phyloP scores from a whole-genome alignment of 2,329 filamentous ascomycete genomes.

The Alternaria conjuncta region DNA sequence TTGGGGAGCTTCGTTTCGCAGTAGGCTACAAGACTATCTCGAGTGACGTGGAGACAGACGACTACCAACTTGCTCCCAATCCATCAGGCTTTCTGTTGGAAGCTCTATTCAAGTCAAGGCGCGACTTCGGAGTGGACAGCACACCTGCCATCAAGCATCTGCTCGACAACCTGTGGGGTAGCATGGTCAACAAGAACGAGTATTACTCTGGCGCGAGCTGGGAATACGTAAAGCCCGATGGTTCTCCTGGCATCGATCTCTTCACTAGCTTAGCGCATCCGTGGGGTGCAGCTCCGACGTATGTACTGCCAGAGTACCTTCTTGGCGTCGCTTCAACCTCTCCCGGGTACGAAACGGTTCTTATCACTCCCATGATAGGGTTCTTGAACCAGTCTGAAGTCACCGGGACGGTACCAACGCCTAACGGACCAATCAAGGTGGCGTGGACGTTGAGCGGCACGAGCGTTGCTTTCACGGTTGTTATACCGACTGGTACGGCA shows the following conservation, averaged over 20 bases:
- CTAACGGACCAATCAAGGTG: neutral
- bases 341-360: slow-evolving; percentile 17
- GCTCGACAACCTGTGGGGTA: slow-evolving; percentile 50
- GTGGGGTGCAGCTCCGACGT: slow-evolving; percentile 56
- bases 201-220: slow-evolving; percentile 52
- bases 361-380: neutral
- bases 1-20: slow-evolving; percentile 16
- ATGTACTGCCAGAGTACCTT: slow-evolving; percentile 45
- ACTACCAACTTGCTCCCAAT: slow-evolving; percentile 48
- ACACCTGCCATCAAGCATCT: slow-evolving; percentile 32
- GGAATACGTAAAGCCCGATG: slow-evolving; percentile 54
- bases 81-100: slow-evolving; percentile 55
- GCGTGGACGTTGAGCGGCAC: neutral
- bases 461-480: neutral
- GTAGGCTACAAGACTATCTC: neutral
- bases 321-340: slow-evolving; percentile 14
- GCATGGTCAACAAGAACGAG: slow-evolving; percentile 49
- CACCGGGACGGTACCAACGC: neutral
- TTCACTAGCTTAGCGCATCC: slow-evolving; percentile 55
- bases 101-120: slow-evolving; percentile 39
- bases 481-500: neutral
- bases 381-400: neutral
- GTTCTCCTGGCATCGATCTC: slow-evolving; percentile 49
- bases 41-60: slow-evolving; percentile 13
- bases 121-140: slow-evolving; percentile 16